Percentiles rank a stretch among this genome's conserved stretches.
Evolutionary conservation across 495 filamentous ascomycete species (phyloP).

Genomic region (Hypomontagnella submonticulosa): DNA sequence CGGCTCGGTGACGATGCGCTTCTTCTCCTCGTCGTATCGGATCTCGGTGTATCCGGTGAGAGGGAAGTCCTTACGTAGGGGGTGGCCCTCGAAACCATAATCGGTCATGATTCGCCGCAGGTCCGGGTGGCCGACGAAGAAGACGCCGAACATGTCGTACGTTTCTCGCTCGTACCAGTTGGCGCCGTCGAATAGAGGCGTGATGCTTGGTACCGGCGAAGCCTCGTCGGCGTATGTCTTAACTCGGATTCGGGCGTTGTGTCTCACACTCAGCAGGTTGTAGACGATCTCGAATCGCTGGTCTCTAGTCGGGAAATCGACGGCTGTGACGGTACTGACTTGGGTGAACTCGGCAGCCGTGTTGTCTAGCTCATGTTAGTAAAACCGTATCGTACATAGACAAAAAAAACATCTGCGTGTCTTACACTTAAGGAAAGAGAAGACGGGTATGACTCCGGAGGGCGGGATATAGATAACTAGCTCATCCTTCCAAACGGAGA

Average conservation of each 20-base stretch:
- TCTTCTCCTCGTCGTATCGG: conserved; percentile 98
- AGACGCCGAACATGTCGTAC: conserved; percentile 97
- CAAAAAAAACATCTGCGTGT: conserved; percentile 7
- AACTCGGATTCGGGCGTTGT: conserved; percentile 95
- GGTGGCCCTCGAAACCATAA: conserved; percentile 99
- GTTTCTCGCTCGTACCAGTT: conserved; percentile 99
- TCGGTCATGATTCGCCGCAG: conserved; percentile 99
- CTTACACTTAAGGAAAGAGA: conserved; percentile 90
- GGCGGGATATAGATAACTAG: conserved; percentile 93
- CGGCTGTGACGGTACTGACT: conserved; percentile 88
- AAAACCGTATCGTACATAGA: conserved; percentile 2
- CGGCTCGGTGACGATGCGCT: conserved; percentile 97
- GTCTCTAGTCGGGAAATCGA: conserved; percentile 94
- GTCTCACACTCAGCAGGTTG: conserved; percentile 92
- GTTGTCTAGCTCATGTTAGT: conserved; percentile 66
- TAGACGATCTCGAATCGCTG: conserved; percentile 98
- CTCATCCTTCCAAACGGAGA: conserved; percentile 99
- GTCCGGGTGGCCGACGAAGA: conserved; percentile 96
- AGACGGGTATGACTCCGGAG: conserved; percentile 85
- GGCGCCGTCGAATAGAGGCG: conserved; percentile 87
- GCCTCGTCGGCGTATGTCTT: conserved; percentile 99
- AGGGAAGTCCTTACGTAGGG: conserved; percentile 97
- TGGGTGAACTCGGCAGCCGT: conserved; percentile 97
- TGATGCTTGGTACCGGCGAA: conserved; percentile 90
- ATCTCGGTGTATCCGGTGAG: conserved; percentile 99